Percentiles rank a stretch among this genome's conserved stretches.
These are phyloP conservation scores for Tetraselmis chui DNA, from an alignment of 139 green algal genomes.

Conservation along the genomic window DNA sequence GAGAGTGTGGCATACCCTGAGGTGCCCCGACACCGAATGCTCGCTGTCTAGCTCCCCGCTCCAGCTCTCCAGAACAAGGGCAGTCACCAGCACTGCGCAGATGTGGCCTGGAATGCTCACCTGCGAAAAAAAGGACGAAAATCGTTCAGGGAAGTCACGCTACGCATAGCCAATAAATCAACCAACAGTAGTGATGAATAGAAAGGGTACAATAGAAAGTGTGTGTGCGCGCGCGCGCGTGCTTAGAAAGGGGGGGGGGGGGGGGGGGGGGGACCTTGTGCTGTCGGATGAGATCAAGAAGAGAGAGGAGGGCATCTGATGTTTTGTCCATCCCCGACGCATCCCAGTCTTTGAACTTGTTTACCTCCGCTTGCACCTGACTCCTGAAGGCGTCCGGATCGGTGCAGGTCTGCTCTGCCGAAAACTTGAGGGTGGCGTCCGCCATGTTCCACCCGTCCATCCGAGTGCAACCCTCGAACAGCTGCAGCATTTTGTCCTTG, in stretches of 20 bases:
- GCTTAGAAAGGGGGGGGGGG: neutral
- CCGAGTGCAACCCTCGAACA: slow-evolving; percentile 45
- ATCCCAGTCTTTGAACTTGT: neutral
- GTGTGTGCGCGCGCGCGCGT: too few species aligned
- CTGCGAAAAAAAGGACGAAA: too few species aligned
- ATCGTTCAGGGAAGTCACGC: too few species aligned
- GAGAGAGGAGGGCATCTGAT: slow-evolving; percentile 57
- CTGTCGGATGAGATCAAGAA: slow-evolving; percentile 71
- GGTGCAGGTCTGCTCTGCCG: slow-evolving; percentile 56
- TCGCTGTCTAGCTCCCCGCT: slow-evolving; percentile 32
- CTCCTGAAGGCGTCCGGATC: slow-evolving; percentile 56
- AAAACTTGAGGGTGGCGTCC: slow-evolving; percentile 62
- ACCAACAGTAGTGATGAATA: too few species aligned
- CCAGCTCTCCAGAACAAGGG: slow-evolving; percentile 86
- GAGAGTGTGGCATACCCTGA: neutral
- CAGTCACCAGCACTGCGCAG: slow-evolving; percentile 77
- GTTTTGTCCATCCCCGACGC: neutral
- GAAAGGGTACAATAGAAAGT: too few species aligned
- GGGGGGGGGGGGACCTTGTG: slow-evolving; percentile 39
- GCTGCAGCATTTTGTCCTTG: slow-evolving; percentile 47
- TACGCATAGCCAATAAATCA: too few species aligned
- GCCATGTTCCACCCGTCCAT: slow-evolving; percentile 60
- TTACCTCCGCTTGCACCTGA: slow-evolving; percentile 1
- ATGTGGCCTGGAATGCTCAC: slow-evolving; percentile 79
- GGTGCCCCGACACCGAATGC: slow-evolving; percentile 31